A percentile compares a stretch with the other conserved stretches of the same genome.
These are phyloP conservation scores for Violaceomyces palustris DNA, from an alignment of 1,284 basidiomycete genomes.

Conservation along the genomic window DNA sequence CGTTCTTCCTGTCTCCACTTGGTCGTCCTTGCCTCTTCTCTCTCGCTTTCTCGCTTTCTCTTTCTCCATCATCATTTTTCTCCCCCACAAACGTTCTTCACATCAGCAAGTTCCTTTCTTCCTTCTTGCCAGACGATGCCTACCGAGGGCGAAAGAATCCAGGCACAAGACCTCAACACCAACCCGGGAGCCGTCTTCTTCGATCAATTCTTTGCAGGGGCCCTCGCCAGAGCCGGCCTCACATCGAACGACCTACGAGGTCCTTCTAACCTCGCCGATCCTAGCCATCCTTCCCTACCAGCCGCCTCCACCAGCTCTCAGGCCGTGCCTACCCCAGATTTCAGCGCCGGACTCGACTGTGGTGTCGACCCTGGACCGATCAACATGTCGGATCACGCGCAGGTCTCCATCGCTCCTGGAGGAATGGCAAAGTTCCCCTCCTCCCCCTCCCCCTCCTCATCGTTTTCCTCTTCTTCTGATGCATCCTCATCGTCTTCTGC, in stretches of 20 bases:
- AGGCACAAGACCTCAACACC: too few species aligned
- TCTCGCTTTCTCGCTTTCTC: too few species aligned
- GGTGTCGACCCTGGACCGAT: constrained; percentile 28
- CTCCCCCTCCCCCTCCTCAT: background rate
- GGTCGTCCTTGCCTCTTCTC: too few species aligned
- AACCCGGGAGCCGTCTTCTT: constrained; percentile 19
- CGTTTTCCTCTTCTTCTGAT: background rate
- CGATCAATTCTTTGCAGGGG: constrained; percentile 27
- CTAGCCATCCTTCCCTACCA: constrained; percentile 10
- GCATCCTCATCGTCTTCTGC: background rate
- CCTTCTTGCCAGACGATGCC: too few species aligned
- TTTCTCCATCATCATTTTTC: too few species aligned
- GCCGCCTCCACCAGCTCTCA: constrained; percentile 5
- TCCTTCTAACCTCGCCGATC: constrained; percentile 1
- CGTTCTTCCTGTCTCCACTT: too few species aligned
- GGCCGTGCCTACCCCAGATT: too few species aligned
- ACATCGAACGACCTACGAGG: constrained; percentile 15
- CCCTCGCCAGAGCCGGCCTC: constrained; percentile 26
- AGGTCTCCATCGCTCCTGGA: background rate
- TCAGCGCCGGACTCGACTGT: constrained; percentile 16
- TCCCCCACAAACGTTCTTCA: too few species aligned
- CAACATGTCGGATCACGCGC: background rate
- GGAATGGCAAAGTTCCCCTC: background rate
- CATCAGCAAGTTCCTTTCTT: too few species aligned
- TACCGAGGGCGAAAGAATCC: too few species aligned